A percentile compares a stretch with the other conserved stretches of the same genome.
Evolutionary conservation across 2,329 filamentous ascomycete genomes (phyloP).

Genomic region (Exophiala spinifera): DNA sequence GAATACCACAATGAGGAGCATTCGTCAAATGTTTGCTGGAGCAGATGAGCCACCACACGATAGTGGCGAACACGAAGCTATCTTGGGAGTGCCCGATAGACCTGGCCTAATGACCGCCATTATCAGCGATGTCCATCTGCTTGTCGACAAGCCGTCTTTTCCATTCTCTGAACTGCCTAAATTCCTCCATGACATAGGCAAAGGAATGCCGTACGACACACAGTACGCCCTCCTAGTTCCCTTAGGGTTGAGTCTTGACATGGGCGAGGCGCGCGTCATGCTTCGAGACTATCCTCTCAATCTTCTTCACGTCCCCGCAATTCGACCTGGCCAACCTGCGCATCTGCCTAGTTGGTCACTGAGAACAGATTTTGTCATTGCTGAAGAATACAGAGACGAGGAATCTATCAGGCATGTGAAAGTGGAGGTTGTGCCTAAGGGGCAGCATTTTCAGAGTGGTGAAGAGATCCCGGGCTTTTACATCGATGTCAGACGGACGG

Average conservation of each 20-base stretch:
- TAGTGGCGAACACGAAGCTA: conserved; percentile 74
- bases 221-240: conserved; percentile 85
- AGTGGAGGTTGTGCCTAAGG: conserved; percentile 78
- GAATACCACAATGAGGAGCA: conserved; percentile 70
- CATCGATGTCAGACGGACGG: conserved; percentile 83
- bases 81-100: conserved; percentile 79
- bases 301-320: conserved; percentile 80
- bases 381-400: conserved; percentile 81
- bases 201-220: conserved; percentile 91
- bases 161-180: conserved; percentile 74
- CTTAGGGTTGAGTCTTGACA: conserved; percentile 82
- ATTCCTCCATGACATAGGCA: conserved; percentile 87
- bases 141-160: conserved; percentile 90
- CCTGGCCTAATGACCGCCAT: conserved; percentile 77
- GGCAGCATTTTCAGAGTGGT: conserved; percentile 53
- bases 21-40: conserved; percentile 78
- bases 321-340: conserved; percentile 75
- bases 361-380: conserved; percentile 88
- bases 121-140: conserved; percentile 79
- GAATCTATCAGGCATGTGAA: conserved; percentile 77
- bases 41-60: conserved; percentile 77
- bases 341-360: conserved; percentile 78
- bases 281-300: conserved; percentile 92
- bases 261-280: conserved; percentile 84
- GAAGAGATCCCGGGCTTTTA: conserved; percentile 64